These are phyloP conservation scores for Saccharomycopsis schoenii DNA, from an alignment of 805 yeast genomes.

Conservation along the genomic window DNA sequence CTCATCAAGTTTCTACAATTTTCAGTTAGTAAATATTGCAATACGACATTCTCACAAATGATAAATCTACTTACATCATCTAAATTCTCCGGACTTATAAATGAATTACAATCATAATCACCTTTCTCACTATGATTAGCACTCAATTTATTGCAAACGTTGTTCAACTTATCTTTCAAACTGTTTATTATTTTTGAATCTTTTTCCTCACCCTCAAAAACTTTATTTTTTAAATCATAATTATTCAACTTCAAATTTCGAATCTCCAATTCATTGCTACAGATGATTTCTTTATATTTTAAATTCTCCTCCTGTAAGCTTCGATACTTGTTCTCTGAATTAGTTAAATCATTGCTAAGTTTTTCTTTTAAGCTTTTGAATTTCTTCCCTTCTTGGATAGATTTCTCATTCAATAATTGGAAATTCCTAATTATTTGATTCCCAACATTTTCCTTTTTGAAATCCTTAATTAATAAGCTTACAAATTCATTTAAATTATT, in stretches of 20 bases:
- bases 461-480: background rate
- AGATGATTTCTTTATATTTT: background rate
- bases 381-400: background rate
- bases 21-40: background rate
- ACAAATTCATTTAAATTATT: background rate
- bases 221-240: background rate
- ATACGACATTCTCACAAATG: too few relatives aligned
- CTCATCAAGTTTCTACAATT: background rate
- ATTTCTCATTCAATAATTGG: background rate
- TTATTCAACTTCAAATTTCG: background rate
- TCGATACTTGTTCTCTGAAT: background rate
- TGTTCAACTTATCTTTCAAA: background rate
- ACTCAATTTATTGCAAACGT: background rate
- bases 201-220: background rate
- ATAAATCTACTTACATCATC: background rate
- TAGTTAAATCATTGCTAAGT: background rate
- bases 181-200: background rate
- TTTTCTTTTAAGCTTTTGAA: background rate
- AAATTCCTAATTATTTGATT: background rate
- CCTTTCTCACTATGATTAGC: background rate
- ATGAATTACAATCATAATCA: background rate
- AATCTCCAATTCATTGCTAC: background rate
- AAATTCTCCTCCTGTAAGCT: background rate
- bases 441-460: background rate
- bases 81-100: background rate